Percentiles rank a stretch among this genome's conserved stretches.
phyloP scores from a whole-genome alignment of 495 filamentous ascomycete genomes.

The Penicillium herquei region DNA sequence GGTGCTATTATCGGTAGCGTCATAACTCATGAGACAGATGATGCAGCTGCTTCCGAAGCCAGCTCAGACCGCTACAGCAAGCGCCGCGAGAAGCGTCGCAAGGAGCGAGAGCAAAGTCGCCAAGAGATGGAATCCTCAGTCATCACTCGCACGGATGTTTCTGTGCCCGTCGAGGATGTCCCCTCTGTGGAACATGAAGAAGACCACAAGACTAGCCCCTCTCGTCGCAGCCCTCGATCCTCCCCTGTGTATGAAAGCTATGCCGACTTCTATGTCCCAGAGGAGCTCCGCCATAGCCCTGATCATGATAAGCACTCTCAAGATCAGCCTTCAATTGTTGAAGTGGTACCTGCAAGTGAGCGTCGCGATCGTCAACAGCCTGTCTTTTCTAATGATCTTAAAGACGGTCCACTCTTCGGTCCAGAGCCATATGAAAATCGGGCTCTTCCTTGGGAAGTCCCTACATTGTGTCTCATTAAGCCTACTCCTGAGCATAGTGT shows the following conservation, averaged over 20 bases:
- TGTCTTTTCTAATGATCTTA: constrained; percentile 4
- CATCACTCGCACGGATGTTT: constrained; percentile 15
- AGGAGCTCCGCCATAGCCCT: constrained; percentile 34
- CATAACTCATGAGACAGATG: constrained; percentile 34
- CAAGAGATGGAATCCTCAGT: constrained; percentile 19
- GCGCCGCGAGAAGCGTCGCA: constrained; percentile 39
- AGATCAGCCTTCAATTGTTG: constrained; percentile 32
- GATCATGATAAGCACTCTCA: constrained; percentile 17
- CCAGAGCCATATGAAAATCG: constrained; percentile 32
- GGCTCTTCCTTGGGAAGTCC: constrained; percentile 48
- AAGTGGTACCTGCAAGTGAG: constrained; percentile 32
- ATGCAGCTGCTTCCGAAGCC: constrained; percentile 35
- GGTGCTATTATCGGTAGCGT: constrained; percentile 42
- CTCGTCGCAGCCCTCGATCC: constrained; percentile 23
- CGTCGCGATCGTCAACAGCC: constrained; percentile 5
- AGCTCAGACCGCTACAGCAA: constrained; percentile 30
- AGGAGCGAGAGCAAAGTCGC: constrained; percentile 34
- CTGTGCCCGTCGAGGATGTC: constrained; percentile 7
- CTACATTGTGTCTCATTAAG: constrained; percentile 45
- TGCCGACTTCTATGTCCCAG: constrained; percentile 43
- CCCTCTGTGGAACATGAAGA: constrained; percentile 5
- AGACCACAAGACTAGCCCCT: constrained; percentile 22
- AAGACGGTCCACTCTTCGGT: constrained; percentile 14
- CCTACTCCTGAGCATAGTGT: constrained; percentile 51
- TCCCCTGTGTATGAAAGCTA: constrained; percentile 42